These are phyloP conservation scores for Polyporus arcularius DNA, from an alignment of 768 basidiomycete genomes.

Conservation along the genomic window DNA sequence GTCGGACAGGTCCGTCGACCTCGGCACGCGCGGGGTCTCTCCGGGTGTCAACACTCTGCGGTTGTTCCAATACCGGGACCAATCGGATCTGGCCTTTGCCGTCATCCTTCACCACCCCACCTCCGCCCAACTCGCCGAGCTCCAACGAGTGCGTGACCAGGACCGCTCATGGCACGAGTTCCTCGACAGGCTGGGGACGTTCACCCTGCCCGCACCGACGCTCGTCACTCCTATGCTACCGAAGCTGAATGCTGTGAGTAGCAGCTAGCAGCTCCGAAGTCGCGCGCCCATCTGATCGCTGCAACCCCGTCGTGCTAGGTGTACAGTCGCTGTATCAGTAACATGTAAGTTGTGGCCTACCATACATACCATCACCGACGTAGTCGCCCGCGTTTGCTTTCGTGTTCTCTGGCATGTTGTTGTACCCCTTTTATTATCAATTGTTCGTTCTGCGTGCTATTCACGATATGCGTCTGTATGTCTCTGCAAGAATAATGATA, in stretches of 20 bases:
- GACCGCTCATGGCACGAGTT: slow-evolving; percentile 8
- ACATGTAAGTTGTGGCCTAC: not conserved
- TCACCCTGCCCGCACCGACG: slow-evolving; percentile 8
- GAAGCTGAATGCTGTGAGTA: not conserved
- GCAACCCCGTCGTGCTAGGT: not conserved
- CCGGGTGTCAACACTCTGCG: slow-evolving; percentile 18
- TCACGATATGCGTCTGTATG: not conserved
- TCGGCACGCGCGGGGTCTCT: slow-evolving; percentile 5
- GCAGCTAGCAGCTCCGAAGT: not conserved
- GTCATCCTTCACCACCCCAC: slow-evolving; percentile 21
- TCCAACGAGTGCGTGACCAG: slow-evolving; percentile 3
- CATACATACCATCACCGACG: not conserved
- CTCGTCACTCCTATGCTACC: not conserved
- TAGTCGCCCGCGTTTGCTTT: not conserved
- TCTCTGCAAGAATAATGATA: not conserved
- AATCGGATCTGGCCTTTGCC: slow-evolving; percentile 19
- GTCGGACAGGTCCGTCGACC: slow-evolving; percentile 12
- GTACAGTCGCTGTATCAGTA: not conserved
- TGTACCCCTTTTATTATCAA: not conserved
- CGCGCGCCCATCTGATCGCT: not conserved
- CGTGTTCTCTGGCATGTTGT: not conserved
- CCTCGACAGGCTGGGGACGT: slow-evolving; percentile 1
- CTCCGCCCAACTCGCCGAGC: slow-evolving; percentile 13
- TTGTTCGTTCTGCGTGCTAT: not conserved
- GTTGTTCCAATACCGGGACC: slow-evolving; percentile 19